A percentile compares a stretch with the other conserved stretches of the same genome.
Conservation (phyloP, 495 filamentous ascomycete genomes). For the Lasiosphaeria hispida region DNA sequence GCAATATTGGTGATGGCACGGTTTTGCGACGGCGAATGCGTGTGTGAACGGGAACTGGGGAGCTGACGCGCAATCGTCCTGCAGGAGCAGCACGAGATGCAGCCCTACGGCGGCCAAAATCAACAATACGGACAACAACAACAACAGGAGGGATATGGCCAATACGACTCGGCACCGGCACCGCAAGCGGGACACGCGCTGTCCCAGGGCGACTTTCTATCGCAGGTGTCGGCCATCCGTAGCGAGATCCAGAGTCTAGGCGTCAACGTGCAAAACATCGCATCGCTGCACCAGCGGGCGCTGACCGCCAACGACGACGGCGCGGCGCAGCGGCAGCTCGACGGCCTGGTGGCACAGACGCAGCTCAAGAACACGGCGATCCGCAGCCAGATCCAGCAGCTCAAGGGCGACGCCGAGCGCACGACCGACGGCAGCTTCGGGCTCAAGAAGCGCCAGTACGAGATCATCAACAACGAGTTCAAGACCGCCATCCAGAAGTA, state of each 20-base stretch:
- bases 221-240: slow-evolving; percentile 56
- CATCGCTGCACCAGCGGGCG: slow-evolving; percentile 58
- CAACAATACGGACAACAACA: slow-evolving; percentile 28
- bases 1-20: too few species aligned
- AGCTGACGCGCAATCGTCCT: slow-evolving; percentile 3
- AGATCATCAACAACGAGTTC: slow-evolving; percentile 63
- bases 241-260: slow-evolving; percentile 56
- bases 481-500: slow-evolving; percentile 61
- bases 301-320: slow-evolving; percentile 51
- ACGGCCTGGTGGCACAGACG: slow-evolving; percentile 61
- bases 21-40: too few species aligned
- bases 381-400: slow-evolving; percentile 63
- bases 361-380: slow-evolving; percentile 64
- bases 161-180: too few species aligned
- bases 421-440: slow-evolving; percentile 50
- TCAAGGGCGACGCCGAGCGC: slow-evolving; percentile 61
- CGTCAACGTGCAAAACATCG: slow-evolving; percentile 54
- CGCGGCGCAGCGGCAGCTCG: slow-evolving; percentile 48
- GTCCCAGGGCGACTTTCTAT: slow-evolving; percentile 57
- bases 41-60: not conserved
- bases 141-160: not conserved
- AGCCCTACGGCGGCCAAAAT: slow-evolving; percentile 18
- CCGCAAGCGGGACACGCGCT: slow-evolving; percentile 34
- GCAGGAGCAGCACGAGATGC: slow-evolving; percentile 43
- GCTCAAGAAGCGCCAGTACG: slow-evolving; percentile 61